Conservation (phyloP, 1,284 basidiomycete species). For the Malassezia nana region DNA sequence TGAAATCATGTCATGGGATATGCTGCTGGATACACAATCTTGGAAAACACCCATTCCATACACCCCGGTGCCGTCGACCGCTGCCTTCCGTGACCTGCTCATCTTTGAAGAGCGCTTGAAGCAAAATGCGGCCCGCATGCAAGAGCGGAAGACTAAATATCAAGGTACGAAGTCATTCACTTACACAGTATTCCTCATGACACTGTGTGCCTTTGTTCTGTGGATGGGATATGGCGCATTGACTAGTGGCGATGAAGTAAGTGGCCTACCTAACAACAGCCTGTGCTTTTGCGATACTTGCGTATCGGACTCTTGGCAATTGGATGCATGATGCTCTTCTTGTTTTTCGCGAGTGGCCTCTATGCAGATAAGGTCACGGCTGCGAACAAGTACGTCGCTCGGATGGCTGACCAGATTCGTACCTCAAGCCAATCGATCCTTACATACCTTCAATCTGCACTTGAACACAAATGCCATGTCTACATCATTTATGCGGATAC, state of each 20-base stretch:
- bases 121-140: slow-evolving; percentile 72
- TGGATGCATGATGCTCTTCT: slow-evolving; percentile 63
- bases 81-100: slow-evolving; percentile 67
- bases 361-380: slow-evolving; percentile 93
- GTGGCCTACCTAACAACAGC: slow-evolving; percentile 1
- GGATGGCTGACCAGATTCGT: slow-evolving; percentile 57
- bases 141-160: slow-evolving; percentile 72
- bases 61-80: slow-evolving; percentile 1
- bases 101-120: slow-evolving; percentile 93
- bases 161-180: slow-evolving; percentile 58
- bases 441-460: slow-evolving; percentile 90
- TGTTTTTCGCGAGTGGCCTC: slow-evolving; percentile 94
- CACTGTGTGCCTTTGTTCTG: slow-evolving; percentile 4
- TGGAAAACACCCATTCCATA: neutral
- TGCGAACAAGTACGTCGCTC: slow-evolving; percentile 67
- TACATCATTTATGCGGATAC: neutral
- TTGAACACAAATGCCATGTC: slow-evolving; percentile 68
- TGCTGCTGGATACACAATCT: neutral
- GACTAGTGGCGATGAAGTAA: neutral
- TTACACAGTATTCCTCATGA: slow-evolving; percentile 5
- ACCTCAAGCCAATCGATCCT: slow-evolving; percentile 82
- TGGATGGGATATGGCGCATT: slow-evolving; percentile 2
- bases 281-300: slow-evolving; percentile 28
- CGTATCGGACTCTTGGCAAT: slow-evolving; percentile 34
- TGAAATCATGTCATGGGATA: neutral